These are phyloP conservation scores for Corynespora cassiicola DNA, from an alignment of 2,329 filamentous ascomycete species.

Conservation along the genomic window DNA sequence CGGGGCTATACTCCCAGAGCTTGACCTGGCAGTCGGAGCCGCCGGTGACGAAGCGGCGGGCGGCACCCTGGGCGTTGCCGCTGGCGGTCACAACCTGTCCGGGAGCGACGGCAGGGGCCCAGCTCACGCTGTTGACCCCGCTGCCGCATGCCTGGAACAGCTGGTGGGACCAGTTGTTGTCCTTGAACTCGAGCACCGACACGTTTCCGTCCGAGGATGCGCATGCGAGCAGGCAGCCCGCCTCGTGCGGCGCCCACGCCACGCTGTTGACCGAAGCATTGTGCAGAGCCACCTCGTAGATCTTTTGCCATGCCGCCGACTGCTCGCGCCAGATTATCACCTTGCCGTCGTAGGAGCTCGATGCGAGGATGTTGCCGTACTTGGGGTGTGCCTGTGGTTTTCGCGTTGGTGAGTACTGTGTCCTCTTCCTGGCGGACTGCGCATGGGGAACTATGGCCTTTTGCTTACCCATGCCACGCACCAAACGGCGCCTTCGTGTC, in stretches of 20 bases:
- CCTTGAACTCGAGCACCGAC: conserved; percentile 94
- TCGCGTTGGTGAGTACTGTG: conserved; percentile 1
- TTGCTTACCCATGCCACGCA: conserved; percentile 86
- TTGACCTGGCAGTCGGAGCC: conserved; percentile 93
- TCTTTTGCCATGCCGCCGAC: conserved; percentile 66
- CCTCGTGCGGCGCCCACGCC: conserved; percentile 96
- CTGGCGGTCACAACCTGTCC: conserved; percentile 81
- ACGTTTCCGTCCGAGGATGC: conserved; percentile 94
- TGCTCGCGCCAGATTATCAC: conserved; percentile 98
- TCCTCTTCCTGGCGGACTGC: conserved; percentile 1
- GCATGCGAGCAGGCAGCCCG: conserved; percentile 91
- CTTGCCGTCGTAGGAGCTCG: conserved; percentile 95
- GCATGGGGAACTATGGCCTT: no score
- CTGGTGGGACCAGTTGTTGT: conserved; percentile 89
- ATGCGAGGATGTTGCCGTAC: conserved; percentile 96
- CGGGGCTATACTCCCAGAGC: conserved; percentile 79
- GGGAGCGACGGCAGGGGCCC: conserved; percentile 85
- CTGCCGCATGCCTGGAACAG: conserved; percentile 92
- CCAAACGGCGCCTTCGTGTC: conserved; percentile 97
- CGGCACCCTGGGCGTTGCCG: conserved; percentile 59
- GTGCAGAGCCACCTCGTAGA: conserved; percentile 93
- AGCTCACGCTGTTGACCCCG: conserved; percentile 94
- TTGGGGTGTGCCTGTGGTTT: conserved; percentile 79
- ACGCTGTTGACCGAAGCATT: conserved; percentile 97
- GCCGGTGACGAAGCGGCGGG: conserved; percentile 89